Evolutionary conservation across 2,329 filamentous ascomycete species (phyloP).

Genomic region (Colletotrichum acutatum): DNA sequence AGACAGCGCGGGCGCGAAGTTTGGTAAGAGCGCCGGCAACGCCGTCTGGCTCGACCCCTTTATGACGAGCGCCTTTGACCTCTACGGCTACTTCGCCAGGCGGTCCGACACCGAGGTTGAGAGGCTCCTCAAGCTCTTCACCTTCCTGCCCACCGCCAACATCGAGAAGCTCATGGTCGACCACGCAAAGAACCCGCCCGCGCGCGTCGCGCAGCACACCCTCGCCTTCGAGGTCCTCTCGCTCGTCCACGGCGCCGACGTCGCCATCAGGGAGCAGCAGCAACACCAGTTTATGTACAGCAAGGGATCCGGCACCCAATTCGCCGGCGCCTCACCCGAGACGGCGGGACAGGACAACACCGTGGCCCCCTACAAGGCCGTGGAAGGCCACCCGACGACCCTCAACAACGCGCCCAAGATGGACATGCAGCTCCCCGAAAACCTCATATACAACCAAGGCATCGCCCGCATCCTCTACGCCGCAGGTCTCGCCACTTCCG

Average conservation of each 20-base stretch:
- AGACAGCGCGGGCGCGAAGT: slow-evolving; percentile 86
- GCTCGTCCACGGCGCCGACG: slow-evolving; percentile 77
- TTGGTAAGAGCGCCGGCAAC: slow-evolving; percentile 95
- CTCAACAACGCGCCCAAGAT: slow-evolving; percentile 60
- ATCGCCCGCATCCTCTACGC: slow-evolving; percentile 70
- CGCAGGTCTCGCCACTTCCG: slow-evolving; percentile 66
- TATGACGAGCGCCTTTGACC: slow-evolving; percentile 83
- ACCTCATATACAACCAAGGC: slow-evolving; percentile 63
- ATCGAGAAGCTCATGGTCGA: slow-evolving; percentile 76
- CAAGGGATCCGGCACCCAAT: slow-evolving; percentile 36
- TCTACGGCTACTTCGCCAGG: slow-evolving; percentile 91
- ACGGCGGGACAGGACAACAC: slow-evolving; percentile 23
- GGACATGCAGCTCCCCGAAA: slow-evolving; percentile 69
- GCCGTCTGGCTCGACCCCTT: slow-evolving; percentile 90
- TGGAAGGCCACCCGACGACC: slow-evolving; percentile 38
- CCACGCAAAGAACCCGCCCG: slow-evolving; percentile 74
- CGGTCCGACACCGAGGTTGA: slow-evolving; percentile 85
- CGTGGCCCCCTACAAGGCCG: slow-evolving; percentile 34
- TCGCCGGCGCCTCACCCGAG: slow-evolving; percentile 12
- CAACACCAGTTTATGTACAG: slow-evolving; percentile 64
- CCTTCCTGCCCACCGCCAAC: slow-evolving; percentile 79
- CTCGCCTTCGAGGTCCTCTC: slow-evolving; percentile 86
- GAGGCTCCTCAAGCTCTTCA: slow-evolving; percentile 87
- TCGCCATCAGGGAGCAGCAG: slow-evolving; percentile 71
- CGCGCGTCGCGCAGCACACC: slow-evolving; percentile 82